Conservation (phyloP, 768 basidiomycete genomes). For the Leccinum disarticulatum region DNA sequence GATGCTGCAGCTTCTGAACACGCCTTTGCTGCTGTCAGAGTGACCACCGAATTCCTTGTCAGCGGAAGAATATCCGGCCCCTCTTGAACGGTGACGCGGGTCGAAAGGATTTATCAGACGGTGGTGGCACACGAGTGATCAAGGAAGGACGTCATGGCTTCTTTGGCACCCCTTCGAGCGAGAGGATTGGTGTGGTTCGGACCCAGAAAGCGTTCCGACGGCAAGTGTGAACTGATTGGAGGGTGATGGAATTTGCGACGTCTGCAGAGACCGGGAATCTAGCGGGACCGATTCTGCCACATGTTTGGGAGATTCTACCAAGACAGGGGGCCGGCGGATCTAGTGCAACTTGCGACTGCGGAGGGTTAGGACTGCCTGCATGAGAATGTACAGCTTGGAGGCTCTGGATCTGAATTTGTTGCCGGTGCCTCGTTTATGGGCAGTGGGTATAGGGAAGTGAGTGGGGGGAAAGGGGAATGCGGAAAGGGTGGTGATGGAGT, state of each 20-base stretch:
- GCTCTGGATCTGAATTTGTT: slow-evolving; percentile 7
- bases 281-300: slow-evolving; percentile 7
- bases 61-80: slow-evolving; percentile 10
- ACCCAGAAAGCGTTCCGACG: background rate
- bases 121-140: slow-evolving; percentile 17
- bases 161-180: slow-evolving; percentile 2
- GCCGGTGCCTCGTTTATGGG: slow-evolving; percentile 24
- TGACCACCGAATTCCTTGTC: slow-evolving; percentile 36
- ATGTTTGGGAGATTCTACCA: slow-evolving; percentile 26
- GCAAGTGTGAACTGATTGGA: slow-evolving; percentile 4
- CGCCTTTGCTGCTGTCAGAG: too few relatives aligned
- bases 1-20: too few relatives aligned
- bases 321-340: slow-evolving; percentile 8
- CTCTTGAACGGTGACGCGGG: slow-evolving; percentile 23
- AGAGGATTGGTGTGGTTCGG: background rate
- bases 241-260: slow-evolving; percentile 3
- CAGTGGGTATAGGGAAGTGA: slow-evolving; percentile 64
- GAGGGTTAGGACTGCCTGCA: slow-evolving; percentile 17
- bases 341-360: background rate
- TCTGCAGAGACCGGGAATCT: slow-evolving; percentile 9
- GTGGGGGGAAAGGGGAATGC: slow-evolving; percentile 74
- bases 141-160: slow-evolving; percentile 24
- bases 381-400: slow-evolving; percentile 18
- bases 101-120: slow-evolving; percentile 18
- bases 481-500: slow-evolving; percentile 65